Conservation (phyloP, 768 basidiomycete species). For the Austroboletus festivus region DNA sequence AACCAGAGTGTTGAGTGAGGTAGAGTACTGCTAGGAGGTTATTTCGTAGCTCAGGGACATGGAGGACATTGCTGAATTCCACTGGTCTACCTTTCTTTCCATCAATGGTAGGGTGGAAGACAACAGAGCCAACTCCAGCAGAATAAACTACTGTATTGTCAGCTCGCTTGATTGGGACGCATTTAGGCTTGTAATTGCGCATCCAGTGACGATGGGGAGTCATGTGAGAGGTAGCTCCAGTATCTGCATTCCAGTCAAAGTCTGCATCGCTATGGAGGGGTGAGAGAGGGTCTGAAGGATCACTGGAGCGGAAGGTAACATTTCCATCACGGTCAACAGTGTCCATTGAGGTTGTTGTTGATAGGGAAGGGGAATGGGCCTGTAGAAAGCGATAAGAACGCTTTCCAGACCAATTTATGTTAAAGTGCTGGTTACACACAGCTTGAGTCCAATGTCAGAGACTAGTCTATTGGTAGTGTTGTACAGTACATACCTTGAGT, state of each 20-base stretch:
- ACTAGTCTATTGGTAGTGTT: too few relatives aligned
- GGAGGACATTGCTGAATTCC: constrained; percentile 16
- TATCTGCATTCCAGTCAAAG: neutral
- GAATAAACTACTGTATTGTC: neutral
- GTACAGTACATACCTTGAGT: too few relatives aligned
- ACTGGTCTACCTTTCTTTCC: constrained; percentile 2
- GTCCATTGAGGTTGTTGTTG: too few relatives aligned
- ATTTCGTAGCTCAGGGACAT: constrained; percentile 14
- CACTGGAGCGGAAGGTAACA: neutral
- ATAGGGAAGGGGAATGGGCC: too few relatives aligned
- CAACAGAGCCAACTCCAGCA: constrained; percentile 1
- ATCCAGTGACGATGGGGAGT: neutral
- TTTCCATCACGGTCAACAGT: too few relatives aligned
- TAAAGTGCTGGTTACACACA: too few relatives aligned
- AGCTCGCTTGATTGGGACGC: neutral
- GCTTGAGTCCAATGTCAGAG: too few relatives aligned
- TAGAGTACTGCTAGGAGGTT: constrained; percentile 20
- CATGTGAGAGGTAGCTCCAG: neutral
- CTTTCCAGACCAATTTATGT: too few relatives aligned
- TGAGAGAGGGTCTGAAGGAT: neutral
- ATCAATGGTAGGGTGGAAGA: constrained; percentile 5
- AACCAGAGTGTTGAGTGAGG: constrained; percentile 8
- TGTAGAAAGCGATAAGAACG: too few relatives aligned
- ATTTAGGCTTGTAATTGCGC: neutral
- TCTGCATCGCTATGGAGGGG: neutral